Conservation (phyloP, 768 basidiomycete genomes). For the Mycena epipterygia region DNA sequence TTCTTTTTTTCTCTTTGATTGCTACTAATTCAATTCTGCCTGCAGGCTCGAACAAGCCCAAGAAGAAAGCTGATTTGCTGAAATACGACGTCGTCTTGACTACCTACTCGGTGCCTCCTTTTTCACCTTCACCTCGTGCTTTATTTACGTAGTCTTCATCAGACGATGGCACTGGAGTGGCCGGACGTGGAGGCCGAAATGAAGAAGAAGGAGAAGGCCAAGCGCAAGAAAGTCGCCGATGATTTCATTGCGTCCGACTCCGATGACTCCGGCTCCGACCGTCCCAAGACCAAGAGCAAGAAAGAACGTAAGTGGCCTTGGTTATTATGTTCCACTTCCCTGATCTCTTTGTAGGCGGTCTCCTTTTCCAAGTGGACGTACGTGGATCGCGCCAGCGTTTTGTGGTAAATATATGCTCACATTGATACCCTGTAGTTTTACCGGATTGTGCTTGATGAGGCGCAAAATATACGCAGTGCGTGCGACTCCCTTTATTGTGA, state of each 20-base stretch:
- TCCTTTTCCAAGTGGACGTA: constrained; percentile 66
- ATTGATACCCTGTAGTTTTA: constrained; percentile 56
- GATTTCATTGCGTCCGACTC: constrained; percentile 54
- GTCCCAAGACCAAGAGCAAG: constrained; percentile 47
- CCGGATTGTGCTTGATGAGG: constrained; percentile 69
- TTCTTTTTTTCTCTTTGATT: not conserved
- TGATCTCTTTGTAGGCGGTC: constrained; percentile 49
- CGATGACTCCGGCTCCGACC: constrained; percentile 44
- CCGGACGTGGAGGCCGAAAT: constrained; percentile 66
- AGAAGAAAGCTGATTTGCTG: constrained; percentile 61
- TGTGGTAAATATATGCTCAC: not conserved
- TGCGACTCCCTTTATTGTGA: too few relatives aligned
- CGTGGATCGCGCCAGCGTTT: constrained; percentile 5
- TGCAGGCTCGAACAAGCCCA: constrained; percentile 61
- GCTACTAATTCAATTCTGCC: constrained; percentile 20
- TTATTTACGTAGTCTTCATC: not conserved
- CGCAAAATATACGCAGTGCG: constrained; percentile 67
- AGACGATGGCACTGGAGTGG: constrained; percentile 74
- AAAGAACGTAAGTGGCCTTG: constrained; percentile 44
- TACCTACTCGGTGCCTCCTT: constrained; percentile 55
- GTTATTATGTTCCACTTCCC: not conserved
- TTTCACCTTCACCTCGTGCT: not conserved
- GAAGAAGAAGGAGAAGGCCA: constrained; percentile 56
- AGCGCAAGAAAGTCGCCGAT: constrained; percentile 43
- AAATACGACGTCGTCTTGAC: constrained; percentile 76